Conservation (phyloP, 306 rosid genomes). For the Trichosanthes cucumerina region DNA sequence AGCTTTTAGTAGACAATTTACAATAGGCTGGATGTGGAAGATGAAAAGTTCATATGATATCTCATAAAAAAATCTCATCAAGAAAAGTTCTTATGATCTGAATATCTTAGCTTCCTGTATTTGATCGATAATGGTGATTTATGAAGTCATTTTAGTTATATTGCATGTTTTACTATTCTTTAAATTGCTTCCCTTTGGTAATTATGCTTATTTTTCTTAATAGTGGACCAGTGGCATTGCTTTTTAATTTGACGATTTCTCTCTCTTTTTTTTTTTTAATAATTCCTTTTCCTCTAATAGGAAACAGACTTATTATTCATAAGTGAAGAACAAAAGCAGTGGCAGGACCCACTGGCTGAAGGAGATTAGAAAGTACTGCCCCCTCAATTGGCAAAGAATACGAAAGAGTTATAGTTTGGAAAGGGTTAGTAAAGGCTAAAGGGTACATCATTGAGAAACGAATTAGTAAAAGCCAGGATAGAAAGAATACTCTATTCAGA, state of each 20-base stretch:
- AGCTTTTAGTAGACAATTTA: neutral
- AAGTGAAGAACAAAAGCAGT: neutral
- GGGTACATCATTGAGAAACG: neutral
- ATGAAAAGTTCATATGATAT: neutral
- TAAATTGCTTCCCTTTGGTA: neutral
- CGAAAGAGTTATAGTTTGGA: neutral
- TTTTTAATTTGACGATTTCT: neutral
- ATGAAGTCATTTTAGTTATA: neutral
- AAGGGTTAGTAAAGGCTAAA: neutral
- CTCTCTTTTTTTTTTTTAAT: neutral
- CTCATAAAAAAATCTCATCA: neutral
- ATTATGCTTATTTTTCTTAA: neutral
- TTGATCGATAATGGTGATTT: neutral
- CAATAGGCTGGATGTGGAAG: neutral
- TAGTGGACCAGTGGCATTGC: neutral
- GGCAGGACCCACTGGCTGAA: neutral
- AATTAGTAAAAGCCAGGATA: neutral
- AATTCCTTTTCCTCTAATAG: neutral
- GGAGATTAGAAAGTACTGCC: neutral
- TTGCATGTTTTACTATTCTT: neutral
- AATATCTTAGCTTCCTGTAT: neutral
- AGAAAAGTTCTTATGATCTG: neutral
- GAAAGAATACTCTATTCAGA: neutral
- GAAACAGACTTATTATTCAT: neutral
- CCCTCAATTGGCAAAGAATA: neutral